phyloP scores from a whole-genome alignment of 352 stramenopile genomes.

The Phytophthora podocarpi region DNA sequence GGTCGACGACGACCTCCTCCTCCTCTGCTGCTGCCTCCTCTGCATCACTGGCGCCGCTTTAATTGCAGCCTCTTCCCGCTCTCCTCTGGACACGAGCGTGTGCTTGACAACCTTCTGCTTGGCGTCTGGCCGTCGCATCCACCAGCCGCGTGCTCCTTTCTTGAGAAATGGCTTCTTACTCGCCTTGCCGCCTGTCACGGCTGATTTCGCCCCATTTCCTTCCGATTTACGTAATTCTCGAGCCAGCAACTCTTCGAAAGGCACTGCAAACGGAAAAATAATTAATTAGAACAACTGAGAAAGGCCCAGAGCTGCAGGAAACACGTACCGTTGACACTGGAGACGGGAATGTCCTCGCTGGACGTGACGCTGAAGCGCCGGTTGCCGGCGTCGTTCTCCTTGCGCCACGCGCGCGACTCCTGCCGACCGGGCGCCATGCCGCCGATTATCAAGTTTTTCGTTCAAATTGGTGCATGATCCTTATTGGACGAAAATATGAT shows the following conservation, averaged over 20 bases:
- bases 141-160: constrained; percentile 82
- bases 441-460: not conserved
- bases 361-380: constrained; percentile 16
- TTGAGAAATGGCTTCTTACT: constrained; percentile 71
- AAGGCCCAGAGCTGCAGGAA: not conserved
- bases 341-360: constrained; percentile 27
- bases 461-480: constrained; percentile 1
- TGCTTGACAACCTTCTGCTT: constrained; percentile 67
- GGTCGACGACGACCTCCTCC: not conserved
- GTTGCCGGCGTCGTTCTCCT: constrained; percentile 34
- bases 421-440: constrained; percentile 17
- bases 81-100: constrained; percentile 55
- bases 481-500: constrained; percentile 21
- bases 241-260: constrained; percentile 74
- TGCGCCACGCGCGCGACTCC: constrained; percentile 13
- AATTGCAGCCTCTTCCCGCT: constrained; percentile 22
- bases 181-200: not conserved
- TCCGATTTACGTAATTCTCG: constrained; percentile 60
- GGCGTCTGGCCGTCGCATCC: constrained; percentile 67
- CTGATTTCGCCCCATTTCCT: constrained; percentile 1
- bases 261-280: constrained; percentile 34
- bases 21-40: not conserved
- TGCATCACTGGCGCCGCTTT: not conserved
- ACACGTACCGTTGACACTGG: constrained; percentile 21
- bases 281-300: not conserved